A percentile compares a stretch with the other conserved stretches of the same genome.
These are phyloP conservation scores for Geotrichum histeridarum DNA, from an alignment of 1,139 yeast species.

Conservation along the genomic window DNA sequence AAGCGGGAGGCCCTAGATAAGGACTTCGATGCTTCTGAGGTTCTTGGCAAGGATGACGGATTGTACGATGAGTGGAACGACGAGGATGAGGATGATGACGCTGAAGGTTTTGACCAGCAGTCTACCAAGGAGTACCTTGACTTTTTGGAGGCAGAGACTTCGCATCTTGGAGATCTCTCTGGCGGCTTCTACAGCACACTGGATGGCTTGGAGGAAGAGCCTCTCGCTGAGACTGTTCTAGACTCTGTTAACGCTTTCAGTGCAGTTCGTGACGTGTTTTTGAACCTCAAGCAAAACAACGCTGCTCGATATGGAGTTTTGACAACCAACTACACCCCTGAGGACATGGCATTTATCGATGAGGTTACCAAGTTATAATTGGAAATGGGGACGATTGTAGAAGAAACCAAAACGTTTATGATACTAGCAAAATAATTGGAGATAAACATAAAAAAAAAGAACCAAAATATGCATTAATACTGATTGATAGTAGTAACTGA, in stretches of 20 bases:
- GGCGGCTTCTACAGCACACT: constrained; percentile 37
- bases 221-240: constrained; percentile 69
- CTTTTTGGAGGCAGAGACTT: constrained; percentile 30
- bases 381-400: no score
- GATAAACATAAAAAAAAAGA: neutral
- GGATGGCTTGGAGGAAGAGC: constrained; percentile 70
- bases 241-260: constrained; percentile 64
- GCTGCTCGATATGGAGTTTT: constrained; percentile 32
- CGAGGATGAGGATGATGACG: constrained; percentile 46
- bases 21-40: constrained; percentile 42
- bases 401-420: neutral
- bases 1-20: constrained; percentile 59
- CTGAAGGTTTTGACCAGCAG: constrained; percentile 27
- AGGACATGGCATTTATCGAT: constrained; percentile 34
- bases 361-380: constrained; percentile 17
- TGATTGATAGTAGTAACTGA: neutral
- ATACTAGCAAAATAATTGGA: neutral
- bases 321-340: constrained; percentile 31
- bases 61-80: constrained; percentile 53
- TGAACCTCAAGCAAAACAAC: constrained; percentile 32
- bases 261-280: constrained; percentile 45
- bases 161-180: constrained; percentile 18
- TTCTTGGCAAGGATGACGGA: constrained; percentile 29
- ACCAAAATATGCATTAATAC: neutral
- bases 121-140: constrained; percentile 36